Base-by-base conservation (phyloP, 139 green algal species). In the Tetraselmis chui region DNA sequence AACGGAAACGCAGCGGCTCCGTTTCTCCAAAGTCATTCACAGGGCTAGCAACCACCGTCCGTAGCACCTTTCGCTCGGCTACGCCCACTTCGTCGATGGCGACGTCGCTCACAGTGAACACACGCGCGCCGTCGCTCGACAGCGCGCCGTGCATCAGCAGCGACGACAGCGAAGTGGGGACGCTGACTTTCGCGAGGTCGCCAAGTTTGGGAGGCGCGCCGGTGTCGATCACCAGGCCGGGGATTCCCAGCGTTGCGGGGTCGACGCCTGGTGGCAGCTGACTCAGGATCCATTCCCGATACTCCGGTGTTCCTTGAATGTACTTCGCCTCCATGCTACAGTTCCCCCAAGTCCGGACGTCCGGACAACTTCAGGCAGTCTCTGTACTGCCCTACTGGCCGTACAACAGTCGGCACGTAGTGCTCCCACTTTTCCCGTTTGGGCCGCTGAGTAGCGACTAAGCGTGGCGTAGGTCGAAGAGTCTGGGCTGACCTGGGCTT, bases 251-350 rank as follows among this genome's bases (percentile, higher is more conserved):
- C 74, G 25, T 22, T 23, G 74, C 25, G 5, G n/a, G 74, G 74
- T 77, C 74, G 2, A 77, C 25, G 74, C 74, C 74, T 22, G 74
- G 74, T 28, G 74, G 74, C 2, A 31, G n/a, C 74, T 31, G 25
- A 25, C 26, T 31, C 5, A 29, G 25, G 2, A 77, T 77, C 25
- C n/a, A 77, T 25, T 77, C 74, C 74, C 74, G 74, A 25, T 77
- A 77, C n/a, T 77, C 74, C 23, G 74, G 74, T 5, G 74, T 77
- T 2, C 74, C 74, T 25, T 77, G 74, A 18, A 77, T 77, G 18
- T 77, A 77, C 74, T 77, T 77, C 74, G 26, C 26, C 25, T 77
- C 74, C 74, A 77, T 77, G 74, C 5, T 67, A n/a, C n/a, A n/a
- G n/a, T n/a, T n/a, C n/a, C n/a, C n/a, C n/a, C n/a, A n/a, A n/a